Base-by-base conservation (phyloP, 148 eudicot genomes). In the Rhododendron henanense region DNA sequence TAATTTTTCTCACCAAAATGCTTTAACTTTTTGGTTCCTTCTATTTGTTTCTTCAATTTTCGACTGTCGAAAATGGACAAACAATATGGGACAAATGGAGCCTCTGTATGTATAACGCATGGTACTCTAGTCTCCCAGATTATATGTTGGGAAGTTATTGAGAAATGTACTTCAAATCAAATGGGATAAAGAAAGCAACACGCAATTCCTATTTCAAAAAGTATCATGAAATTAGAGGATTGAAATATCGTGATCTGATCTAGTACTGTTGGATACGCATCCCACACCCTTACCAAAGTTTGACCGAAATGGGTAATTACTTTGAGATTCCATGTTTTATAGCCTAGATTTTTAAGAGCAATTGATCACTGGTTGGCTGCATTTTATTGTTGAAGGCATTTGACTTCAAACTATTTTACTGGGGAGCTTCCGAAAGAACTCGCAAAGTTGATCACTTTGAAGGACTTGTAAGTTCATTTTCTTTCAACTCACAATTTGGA, bases 401-500 rank as follows among this genome's bases (percentile, higher is more conserved):
- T 90, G 35, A 85, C 81, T 55, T 90, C 92, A 39, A 90, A 90
- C 90, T 10, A 87, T 76, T 84, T 90, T 45, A 90, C 88, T 21
- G 92, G 89, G 44, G 83, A 87, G 73, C 48, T 90, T 83, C 89
- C 92, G 0, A 48, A 9, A 75, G 67, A 69, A 53, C 88, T 90
- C 31, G 90, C 87, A 73, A 88, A 50, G 1, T n/a, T 90, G 73
- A 85, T 44, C 65, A 87, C 87, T 85, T 71, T 90, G 89, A 35
- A 5, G 81, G 89, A 90, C 61, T 85, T 90, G 92, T 90, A 79
- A 87, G 92, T 76, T 89, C 69, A 69, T 63, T 21, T 28, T 37
- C 33, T 61, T 81, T 18, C 55, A 53, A 35, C 31, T 45, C 4
- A n/a, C 1, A 50, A 25, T 51, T 50, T 50, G 55, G 18, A 10